These are phyloP conservation scores for Penicillium sp. DNA, from an alignment of 2,329 filamentous ascomycete species.

Conservation along the genomic window DNA sequence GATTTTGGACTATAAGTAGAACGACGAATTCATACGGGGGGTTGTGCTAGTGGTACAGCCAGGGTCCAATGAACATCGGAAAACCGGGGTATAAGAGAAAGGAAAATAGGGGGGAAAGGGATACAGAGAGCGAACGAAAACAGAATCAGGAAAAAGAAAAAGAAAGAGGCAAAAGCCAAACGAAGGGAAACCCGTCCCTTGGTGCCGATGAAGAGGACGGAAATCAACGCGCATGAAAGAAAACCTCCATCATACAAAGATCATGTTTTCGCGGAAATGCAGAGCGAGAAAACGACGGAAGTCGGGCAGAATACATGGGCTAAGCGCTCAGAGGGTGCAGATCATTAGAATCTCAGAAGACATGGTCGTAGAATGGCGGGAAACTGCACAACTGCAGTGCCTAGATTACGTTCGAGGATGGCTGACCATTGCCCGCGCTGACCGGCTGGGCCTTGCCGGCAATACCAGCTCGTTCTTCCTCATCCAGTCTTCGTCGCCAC, in stretches of 20 bases:
- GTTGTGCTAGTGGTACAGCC: slow-evolving; percentile 28
- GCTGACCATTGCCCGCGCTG: slow-evolving; percentile 20
- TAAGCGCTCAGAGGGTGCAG: slow-evolving; percentile 22
- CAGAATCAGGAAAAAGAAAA: slow-evolving; percentile 4
- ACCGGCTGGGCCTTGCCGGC: slow-evolving; percentile 29
- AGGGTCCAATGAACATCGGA: slow-evolving; percentile 30
- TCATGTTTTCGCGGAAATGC: slow-evolving; percentile 16
- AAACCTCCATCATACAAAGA: slow-evolving; percentile 17
- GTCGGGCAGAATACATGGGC: slow-evolving; percentile 15
- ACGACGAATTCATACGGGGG: slow-evolving; percentile 16
- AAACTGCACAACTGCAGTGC: slow-evolving; percentile 9
- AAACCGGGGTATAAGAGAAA: slow-evolving; percentile 29
- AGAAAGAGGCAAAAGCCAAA: slow-evolving; percentile 5
- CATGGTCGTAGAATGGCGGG: slow-evolving; percentile 23
- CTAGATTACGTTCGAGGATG: slow-evolving; percentile 38
- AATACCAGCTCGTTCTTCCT: slow-evolving; percentile 45
- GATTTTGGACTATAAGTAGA: slow-evolving; percentile 17
- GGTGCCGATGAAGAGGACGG: slow-evolving; percentile 9
- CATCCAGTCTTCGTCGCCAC: slow-evolving; percentile 75
- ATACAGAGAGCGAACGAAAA: slow-evolving; percentile 1
- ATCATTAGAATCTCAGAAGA: slow-evolving; percentile 25
- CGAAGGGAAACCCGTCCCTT: slow-evolving; percentile 19
- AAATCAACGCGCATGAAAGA: slow-evolving; percentile 3
- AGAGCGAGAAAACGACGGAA: slow-evolving; percentile 7
- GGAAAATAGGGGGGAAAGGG: slow-evolving; percentile 1